Evolutionary conservation across 139 green algal species (phyloP), one percentile per base, ranked within the genome.

Genomic region (Desmodesmus armatus): DNA sequence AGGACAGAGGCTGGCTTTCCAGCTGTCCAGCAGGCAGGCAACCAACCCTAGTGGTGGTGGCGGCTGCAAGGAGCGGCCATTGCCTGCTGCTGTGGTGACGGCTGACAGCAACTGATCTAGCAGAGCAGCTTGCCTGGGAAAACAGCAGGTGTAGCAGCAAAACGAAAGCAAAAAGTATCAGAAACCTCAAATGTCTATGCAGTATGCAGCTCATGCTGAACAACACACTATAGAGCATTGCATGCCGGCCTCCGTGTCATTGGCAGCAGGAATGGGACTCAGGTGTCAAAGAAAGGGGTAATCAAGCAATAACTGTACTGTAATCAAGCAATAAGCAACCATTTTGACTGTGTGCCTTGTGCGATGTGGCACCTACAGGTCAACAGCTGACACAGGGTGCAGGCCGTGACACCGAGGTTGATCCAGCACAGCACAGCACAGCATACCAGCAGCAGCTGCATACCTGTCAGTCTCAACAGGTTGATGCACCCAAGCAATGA

Each of bases 401-500:
- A 25, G 5, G 3, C 44, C 13, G 25, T 69, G 11, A 17, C 13
- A 69, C 13, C 9, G 69, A 3, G 0, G 39, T 3, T 13, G 19
- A 11, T 31, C 3, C 44, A 0, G 29, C 27, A 1, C 1, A 2
- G 17, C 37, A 1, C 31, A 65, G 15, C 5, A 19, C 9, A 3
- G 0, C 13, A 7, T 55, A 25, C 35, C 21, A 55, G 44, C 35
- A 6, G 35, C 35, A 29, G 3, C 37, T 58, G 69, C 49, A 25
- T 41, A 84, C 79, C 79, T 85, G 13, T 0, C 2, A 7, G 19
- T 0, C 11, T 77, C 29, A 35, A 58, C 43, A 3, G 79, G 79
- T 39, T 75, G 39, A 0, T 77, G 62, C 29, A 69, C 51, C 79
- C 79, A 85, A 0, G 79, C 43, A 37, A 85, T 44, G 23, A 85